Evolutionary conservation across 805 yeast species (phyloP).

Genomic region (Candida silvicultrix): DNA sequence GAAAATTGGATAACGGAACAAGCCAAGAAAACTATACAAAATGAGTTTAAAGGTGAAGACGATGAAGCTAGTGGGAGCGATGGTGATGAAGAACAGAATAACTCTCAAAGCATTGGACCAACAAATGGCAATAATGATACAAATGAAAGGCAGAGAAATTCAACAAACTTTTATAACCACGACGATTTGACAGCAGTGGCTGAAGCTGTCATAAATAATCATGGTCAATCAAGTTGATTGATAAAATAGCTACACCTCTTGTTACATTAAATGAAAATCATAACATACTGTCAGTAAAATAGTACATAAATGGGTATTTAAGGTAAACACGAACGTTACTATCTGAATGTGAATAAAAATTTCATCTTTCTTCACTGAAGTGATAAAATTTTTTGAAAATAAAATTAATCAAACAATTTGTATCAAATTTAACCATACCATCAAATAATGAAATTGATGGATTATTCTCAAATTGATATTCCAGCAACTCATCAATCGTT

Average conservation of each 20-base stretch:
- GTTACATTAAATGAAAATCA: no score
- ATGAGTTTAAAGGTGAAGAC: conserved; percentile 1
- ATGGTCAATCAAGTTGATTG: not conserved
- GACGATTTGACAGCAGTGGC: conserved; percentile 22
- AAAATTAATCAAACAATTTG: conserved; percentile 60
- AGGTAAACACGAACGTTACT: no score
- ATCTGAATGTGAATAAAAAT: not conserved
- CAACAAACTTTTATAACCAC: conserved; percentile 12
- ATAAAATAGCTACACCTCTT: no score
- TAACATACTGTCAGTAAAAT: no score
- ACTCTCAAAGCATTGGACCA: not conserved
- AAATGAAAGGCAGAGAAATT: not conserved
- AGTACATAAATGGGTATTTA: no score
- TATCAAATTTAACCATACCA: conserved; percentile 62
- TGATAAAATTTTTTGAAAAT: conserved; percentile 75
- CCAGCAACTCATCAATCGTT: conserved; percentile 65
- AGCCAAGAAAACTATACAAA: conserved; percentile 13
- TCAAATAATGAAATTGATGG: conserved; percentile 51
- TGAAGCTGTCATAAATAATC: conserved; percentile 17
- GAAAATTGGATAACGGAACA: conserved; percentile 32
- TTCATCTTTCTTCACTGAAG: conserved; percentile 9
- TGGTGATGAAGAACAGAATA: conserved; percentile 1
- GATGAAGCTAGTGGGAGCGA: conserved; percentile 1
- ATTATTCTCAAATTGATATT: conserved; percentile 65
- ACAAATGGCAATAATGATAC: not conserved